Evolutionary conservation across 345 rosid genomes (phyloP), one percentile per base, ranked within the genome.

Genomic region (Triadica sebifera): DNA sequence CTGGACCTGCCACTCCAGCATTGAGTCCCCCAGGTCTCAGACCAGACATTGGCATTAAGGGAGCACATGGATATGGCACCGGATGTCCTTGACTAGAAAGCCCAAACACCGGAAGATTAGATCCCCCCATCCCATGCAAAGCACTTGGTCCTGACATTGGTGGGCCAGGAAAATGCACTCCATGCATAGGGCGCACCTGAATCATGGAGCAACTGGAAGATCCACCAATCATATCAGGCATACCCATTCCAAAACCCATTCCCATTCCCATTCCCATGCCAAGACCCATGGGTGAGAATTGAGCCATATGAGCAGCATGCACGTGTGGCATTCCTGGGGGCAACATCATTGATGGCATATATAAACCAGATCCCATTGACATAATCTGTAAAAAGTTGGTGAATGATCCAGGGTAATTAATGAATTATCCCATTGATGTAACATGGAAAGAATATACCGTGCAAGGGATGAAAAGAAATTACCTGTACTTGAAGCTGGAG

Each of bases 401-500:
- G 67, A 63, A 6, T 46, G 45, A 61, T 66, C 73, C 52, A 71
- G 46, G 64, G 17, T 17, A 60, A 73, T 66, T 13, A 38, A 34
- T 37, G 38, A n/a, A 80, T 67, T 50, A 53, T 69, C 57, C 74
- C 62, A 52, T 12, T 79, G 58, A 34, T 61, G 49, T 39, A 62
- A 71, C 70, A 20, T 70, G 17, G 49, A 34, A 29, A 76, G 38
- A 51, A 41, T 4, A 4, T 0, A 71, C 29, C 20, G 8, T 5
- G 16, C 47, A 61, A 62, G 19, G 78, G 53, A 68, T 4, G 19
- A 69, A 73, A 61, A 74, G 34, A 49, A 52, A 57, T 78, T 75
- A 87, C 98, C 90, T 94, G 98, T 12, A 94, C 90, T 83, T 90
- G 97, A 80, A 92, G 86, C 81, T 92, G 96, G 55, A 94, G 98